Percentiles rank a stretch among this genome's conserved stretches.
Conservation (phyloP, 345 rosid genomes). For the Viola odorata region DNA sequence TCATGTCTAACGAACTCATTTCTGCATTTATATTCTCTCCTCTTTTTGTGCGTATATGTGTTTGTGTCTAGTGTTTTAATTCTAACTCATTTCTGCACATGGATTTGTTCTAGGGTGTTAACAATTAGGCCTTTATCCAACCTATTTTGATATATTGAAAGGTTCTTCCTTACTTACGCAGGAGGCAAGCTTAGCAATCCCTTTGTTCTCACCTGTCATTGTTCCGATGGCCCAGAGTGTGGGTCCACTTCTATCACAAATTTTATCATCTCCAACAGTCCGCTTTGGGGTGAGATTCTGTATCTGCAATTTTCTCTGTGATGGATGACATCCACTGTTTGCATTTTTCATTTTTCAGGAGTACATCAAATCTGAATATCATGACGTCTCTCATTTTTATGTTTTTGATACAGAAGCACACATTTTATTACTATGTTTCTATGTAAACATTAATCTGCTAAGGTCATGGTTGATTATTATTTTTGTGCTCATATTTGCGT, state of each 20-base stretch:
- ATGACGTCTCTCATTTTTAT: not conserved
- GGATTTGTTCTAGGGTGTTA: too few relatives aligned
- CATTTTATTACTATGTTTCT: not conserved
- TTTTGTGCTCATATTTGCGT: not conserved
- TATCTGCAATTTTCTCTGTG: slow-evolving; percentile 5
- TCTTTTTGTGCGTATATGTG: too few relatives aligned
- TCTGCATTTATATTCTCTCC: too few relatives aligned
- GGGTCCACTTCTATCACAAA: slow-evolving; percentile 80
- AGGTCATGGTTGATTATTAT: not conserved
- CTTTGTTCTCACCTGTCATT: slow-evolving; percentile 91
- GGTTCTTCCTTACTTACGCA: slow-evolving; percentile 14
- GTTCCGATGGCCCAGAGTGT: slow-evolving; percentile 90
- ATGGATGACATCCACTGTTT: slow-evolving; percentile 5
- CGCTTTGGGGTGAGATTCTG: slow-evolving; percentile 67
- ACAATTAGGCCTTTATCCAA: too few relatives aligned
- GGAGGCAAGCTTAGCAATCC: slow-evolving; percentile 90
- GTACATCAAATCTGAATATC: slow-evolving; percentile 1
- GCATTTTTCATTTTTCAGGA: not conserved
- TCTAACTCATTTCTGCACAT: too few relatives aligned
- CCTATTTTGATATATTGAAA: not conserved
- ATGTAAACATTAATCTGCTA: not conserved
- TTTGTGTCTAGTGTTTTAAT: too few relatives aligned
- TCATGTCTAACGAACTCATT: not conserved
- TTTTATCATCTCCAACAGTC: slow-evolving; percentile 68
- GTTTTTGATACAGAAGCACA: too few relatives aligned